phyloP scores from a whole-genome alignment of 2,329 filamentous ascomycete genomes.

The Neoarthrinium moseri region DNA sequence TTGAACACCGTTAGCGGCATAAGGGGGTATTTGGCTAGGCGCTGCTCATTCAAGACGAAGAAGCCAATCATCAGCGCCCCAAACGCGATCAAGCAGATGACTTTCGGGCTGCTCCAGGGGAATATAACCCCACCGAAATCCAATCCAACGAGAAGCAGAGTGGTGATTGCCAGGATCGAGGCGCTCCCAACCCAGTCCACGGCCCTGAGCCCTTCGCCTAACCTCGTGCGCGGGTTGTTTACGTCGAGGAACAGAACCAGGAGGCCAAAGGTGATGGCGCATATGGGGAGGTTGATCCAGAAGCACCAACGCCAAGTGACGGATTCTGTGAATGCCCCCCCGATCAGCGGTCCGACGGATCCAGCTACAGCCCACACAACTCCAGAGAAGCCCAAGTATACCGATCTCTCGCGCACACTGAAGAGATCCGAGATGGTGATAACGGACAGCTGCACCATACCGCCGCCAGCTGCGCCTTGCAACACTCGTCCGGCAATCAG shows the following conservation, averaged over 20 bases:
- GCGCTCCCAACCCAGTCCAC: constrained; percentile 37
- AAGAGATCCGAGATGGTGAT: constrained; percentile 37
- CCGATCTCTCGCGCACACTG: constrained; percentile 25
- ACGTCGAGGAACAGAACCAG: constrained; percentile 32
- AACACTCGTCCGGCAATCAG: constrained; percentile 32
- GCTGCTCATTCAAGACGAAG: constrained; percentile 32
- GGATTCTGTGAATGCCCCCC: constrained; percentile 20
- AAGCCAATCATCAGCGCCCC: constrained; percentile 35
- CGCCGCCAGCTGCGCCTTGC: constrained; percentile 35
- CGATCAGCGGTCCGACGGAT: constrained; percentile 19
- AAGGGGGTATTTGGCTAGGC: constrained; percentile 33
- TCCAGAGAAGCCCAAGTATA: constrained; percentile 30
- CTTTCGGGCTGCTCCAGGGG: constrained; percentile 30
- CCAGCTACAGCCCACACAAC: constrained; percentile 47
- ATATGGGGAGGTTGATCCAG: constrained; percentile 22
- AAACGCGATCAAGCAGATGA: constrained; percentile 33
- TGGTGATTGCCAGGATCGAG: constrained; percentile 32
- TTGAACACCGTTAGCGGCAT: constrained; percentile 30
- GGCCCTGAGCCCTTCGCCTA: constrained; percentile 46
- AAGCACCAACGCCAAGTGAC: constrained; percentile 24
- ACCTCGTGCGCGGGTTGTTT: constrained; percentile 39
- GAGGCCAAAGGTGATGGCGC: constrained; percentile 15
- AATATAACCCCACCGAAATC: constrained; percentile 39
- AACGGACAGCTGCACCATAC: constrained; percentile 32
- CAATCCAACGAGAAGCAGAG: constrained; percentile 36